Evolutionary conservation across 2,329 filamentous ascomycete genomes (phyloP).

Genomic region (Huntiella moniliformis): DNA sequence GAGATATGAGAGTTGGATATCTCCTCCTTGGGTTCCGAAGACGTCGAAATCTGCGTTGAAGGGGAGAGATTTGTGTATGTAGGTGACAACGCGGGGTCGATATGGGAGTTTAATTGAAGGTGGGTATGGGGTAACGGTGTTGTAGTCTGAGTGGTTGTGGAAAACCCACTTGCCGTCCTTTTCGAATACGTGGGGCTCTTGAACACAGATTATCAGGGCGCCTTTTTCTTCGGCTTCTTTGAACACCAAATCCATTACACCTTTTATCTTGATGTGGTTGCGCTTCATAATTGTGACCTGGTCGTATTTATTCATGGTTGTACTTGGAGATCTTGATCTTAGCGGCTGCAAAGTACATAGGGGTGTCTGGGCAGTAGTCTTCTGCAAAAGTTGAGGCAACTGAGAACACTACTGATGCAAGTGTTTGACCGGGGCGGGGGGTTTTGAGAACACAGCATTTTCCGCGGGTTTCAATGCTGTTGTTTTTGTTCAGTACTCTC

Average conservation of each 20-base stretch:
- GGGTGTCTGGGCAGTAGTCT: neutral
- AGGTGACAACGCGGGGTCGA: neutral
- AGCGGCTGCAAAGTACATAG: neutral
- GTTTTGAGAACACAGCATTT: neutral
- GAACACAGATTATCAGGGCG: neutral
- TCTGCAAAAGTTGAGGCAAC: neutral
- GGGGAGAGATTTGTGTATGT: neutral
- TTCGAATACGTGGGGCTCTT: neutral
- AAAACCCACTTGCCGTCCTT: neutral
- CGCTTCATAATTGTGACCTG: neutral
- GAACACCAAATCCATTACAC: neutral
- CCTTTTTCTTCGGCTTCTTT: neutral
- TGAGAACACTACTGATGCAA: neutral
- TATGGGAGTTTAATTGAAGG: neutral
- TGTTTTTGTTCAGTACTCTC: no score
- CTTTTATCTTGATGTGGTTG: neutral
- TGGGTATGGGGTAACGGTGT: neutral
- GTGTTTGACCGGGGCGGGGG: neutral
- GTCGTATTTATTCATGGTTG: neutral
- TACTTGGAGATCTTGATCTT: neutral
- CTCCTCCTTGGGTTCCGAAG: neutral
- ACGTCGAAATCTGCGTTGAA: neutral
- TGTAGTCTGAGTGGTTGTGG: neutral
- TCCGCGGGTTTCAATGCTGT: neutral
- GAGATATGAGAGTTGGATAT: no score